Base-by-base conservation (phyloP, 1,284 basidiomycete species). In the Sporisorium sorghi region DNA sequence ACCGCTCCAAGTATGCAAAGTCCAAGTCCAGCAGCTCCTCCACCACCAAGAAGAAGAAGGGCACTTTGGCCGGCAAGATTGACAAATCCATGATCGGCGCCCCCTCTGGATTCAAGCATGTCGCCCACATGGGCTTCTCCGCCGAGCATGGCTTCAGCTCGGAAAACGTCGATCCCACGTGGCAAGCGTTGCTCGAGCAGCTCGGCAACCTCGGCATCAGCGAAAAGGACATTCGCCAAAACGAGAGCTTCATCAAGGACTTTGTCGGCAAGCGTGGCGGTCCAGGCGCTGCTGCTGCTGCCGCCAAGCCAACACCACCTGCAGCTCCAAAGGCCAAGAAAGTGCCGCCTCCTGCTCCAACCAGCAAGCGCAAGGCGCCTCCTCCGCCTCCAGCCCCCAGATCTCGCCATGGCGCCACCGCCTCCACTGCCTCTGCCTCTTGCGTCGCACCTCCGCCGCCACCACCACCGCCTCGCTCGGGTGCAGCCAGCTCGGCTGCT, bases 81-180 rank as follows among this genome's bases (percentile, higher is more conserved):
- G 90, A 94, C 86, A 97, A 97, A 86, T 91, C 92, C 0, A 89
- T 92, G 87, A 97, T 97, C 58, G 93, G 93, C 12, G 91, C 88
- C 0, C 94, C 95, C 1, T 89, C 86, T 17, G 76, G 85, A 5
- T 97, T 97, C 87, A 89, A 90, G 73, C 95, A 98, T 82, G 89
- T 97, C 46, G 93, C 92, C 0, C 95, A 97, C 83, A 97, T 99
- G 92, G 94, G 94, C 24, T 97, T 92, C 85, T 92, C 96, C 77
- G 85, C 89, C 0, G 90, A 96, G 76, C 89, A 90, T 40, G 94
- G 94, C 5, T 97, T 94, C 85, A 91, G 90, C 0, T 92, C 91
- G 1, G 88, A 88, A 35, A 92, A 93, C 66, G 92, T 97, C n/a
- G 96, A 98, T 85, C 90, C 93, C 4, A 93, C 91, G 9, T 99